These are phyloP conservation scores for Xerocomellus intermedius DNA, from an alignment of 768 basidiomycete species.

Conservation along the genomic window DNA sequence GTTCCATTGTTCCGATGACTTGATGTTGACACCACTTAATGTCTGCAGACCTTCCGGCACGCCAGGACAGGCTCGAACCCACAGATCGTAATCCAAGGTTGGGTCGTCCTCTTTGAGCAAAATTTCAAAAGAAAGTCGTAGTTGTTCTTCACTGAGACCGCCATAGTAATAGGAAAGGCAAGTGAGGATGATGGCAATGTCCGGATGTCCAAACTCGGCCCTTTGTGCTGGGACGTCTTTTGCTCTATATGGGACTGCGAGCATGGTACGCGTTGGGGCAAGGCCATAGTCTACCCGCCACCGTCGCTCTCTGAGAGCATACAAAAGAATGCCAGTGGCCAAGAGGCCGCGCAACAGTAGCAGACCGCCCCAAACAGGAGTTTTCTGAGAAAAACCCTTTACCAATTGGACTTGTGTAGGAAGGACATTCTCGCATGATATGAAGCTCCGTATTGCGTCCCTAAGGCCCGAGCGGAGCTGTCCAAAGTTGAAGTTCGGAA, in stretches of 20 bases:
- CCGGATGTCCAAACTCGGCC: slow-evolving; percentile 41
- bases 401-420: background rate
- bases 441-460: slow-evolving; percentile 21
- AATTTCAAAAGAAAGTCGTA: slow-evolving; percentile 28
- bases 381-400: background rate
- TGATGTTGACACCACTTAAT: slow-evolving; percentile 34
- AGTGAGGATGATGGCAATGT: slow-evolving; percentile 36
- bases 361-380: slow-evolving; percentile 20
- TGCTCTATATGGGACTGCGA: slow-evolving; percentile 40
- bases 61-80: slow-evolving; percentile 23
- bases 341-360: slow-evolving; percentile 37
- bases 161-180: slow-evolving; percentile 39
- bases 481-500: slow-evolving; percentile 21
- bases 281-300: slow-evolving; percentile 42
- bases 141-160: slow-evolving; percentile 32
- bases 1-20: slow-evolving; percentile 28
- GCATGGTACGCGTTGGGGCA: slow-evolving; percentile 29
- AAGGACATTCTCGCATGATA: slow-evolving; percentile 13
- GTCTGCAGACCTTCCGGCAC: slow-evolving; percentile 22
- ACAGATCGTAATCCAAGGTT: slow-evolving; percentile 29
- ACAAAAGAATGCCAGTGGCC: slow-evolving; percentile 31
- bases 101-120: slow-evolving; percentile 34
- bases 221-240: slow-evolving; percentile 37
- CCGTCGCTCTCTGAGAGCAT: slow-evolving; percentile 33
- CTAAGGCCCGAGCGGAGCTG: background rate